Evolutionary conservation across 371 early-diverging fungal genomes (phyloP).

Genomic region (Lichtheimia corymbifera): DNA sequence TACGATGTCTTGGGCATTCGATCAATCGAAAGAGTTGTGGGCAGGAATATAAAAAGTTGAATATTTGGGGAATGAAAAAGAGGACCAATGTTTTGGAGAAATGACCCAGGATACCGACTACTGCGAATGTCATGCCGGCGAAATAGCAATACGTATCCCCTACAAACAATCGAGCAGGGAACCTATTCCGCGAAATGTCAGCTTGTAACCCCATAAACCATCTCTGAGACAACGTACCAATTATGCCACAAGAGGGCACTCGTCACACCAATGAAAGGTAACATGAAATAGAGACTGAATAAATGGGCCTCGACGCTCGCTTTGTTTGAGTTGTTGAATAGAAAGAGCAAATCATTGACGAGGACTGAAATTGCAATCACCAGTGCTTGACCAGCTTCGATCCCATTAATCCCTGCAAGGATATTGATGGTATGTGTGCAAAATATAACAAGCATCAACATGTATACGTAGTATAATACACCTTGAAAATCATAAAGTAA

Average conservation of each 20-base stretch:
- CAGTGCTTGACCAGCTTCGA: slow-evolving; percentile 93
- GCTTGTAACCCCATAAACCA: too few relatives aligned
- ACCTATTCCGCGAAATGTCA: slow-evolving; percentile 37
- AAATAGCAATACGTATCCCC: slow-evolving; percentile 98
- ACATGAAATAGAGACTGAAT: slow-evolving; percentile 83
- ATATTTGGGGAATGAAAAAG: slow-evolving; percentile 94
- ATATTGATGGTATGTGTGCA: slow-evolving; percentile 99
- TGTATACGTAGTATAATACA: slow-evolving; percentile 89
- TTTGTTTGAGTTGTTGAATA: slow-evolving; percentile 51
- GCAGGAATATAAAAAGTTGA: slow-evolving; percentile 94
- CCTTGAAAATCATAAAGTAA: slow-evolving; percentile 49
- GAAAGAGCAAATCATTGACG: slow-evolving; percentile 73
- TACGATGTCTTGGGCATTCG: slow-evolving; percentile 96
- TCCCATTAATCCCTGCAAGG: slow-evolving; percentile 97
- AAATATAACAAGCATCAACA: slow-evolving; percentile 87
- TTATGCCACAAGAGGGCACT: slow-evolving; percentile 80
- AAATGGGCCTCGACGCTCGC: slow-evolving; percentile 73
- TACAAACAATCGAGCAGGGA: slow-evolving; percentile 93
- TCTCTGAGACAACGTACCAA: slow-evolving; percentile 54
- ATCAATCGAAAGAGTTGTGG: slow-evolving; percentile 95
- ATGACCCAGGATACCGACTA: slow-evolving; percentile 92
- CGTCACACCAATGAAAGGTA: slow-evolving; percentile 91
- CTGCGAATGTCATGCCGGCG: slow-evolving; percentile 98
- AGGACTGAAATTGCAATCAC: slow-evolving; percentile 88
- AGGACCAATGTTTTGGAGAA: slow-evolving; percentile 91